Evolutionary conservation across 345 rosid genomes (phyloP).

Genomic region (Aquilaria malaccensis): DNA sequence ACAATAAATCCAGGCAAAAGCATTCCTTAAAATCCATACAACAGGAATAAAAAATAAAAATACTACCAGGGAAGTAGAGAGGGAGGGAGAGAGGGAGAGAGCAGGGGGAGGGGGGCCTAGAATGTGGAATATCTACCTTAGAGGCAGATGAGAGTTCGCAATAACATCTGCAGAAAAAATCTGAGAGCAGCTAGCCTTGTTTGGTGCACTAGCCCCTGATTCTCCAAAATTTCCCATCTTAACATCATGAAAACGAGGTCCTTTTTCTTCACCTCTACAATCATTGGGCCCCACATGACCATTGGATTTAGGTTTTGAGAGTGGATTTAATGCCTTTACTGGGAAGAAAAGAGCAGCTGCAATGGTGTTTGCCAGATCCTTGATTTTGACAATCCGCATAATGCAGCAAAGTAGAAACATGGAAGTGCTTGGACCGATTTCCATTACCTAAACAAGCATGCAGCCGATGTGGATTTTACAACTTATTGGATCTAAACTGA

Average conservation of each 20-base stretch:
- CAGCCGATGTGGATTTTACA: slow-evolving; percentile 18
- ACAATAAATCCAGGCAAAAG: too few species aligned
- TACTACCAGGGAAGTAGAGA: too few species aligned
- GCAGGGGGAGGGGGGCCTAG: too few species aligned
- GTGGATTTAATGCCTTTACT: slow-evolving; percentile 44
- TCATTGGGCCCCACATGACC: slow-evolving; percentile 38
- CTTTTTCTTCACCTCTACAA: slow-evolving; percentile 27
- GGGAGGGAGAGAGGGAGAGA: too few species aligned
- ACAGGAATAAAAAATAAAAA: too few species aligned
- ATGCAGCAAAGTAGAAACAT: slow-evolving; percentile 93
- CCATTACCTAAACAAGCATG: slow-evolving; percentile 47
- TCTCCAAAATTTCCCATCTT: slow-evolving; percentile 25
- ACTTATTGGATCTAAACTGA: neutral
- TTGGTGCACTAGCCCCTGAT: slow-evolving; percentile 26
- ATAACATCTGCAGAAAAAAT: slow-evolving; percentile 30
- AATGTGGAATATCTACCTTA: slow-evolving; percentile 47
- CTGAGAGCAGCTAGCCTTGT: slow-evolving; percentile 31
- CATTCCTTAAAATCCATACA: too few species aligned
- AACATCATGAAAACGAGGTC: slow-evolving; percentile 25
- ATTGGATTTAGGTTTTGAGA: slow-evolving; percentile 48
- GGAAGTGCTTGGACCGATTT: slow-evolving; percentile 67
- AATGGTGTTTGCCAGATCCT: slow-evolving; percentile 89
- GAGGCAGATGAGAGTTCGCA: slow-evolving; percentile 26
- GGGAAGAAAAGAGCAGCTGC: slow-evolving; percentile 86
- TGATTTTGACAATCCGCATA: slow-evolving; percentile 88